Base-by-base conservation (phyloP, 2,329 filamentous ascomycete species). In the Botrytis elliptica region DNA sequence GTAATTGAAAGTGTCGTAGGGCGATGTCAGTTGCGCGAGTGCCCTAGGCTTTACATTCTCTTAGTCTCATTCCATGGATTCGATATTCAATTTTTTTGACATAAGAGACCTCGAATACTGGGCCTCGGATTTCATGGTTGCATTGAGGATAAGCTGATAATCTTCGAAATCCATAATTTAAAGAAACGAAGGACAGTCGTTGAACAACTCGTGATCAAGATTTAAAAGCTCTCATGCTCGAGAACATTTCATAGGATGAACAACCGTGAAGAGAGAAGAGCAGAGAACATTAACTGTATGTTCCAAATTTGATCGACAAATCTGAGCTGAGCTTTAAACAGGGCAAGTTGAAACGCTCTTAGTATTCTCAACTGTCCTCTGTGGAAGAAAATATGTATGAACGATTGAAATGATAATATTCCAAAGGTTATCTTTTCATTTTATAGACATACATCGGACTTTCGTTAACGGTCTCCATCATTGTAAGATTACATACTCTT, bases 341-440 rank as follows among this genome's bases (percentile, higher is more conserved):
- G 38, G 7, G 9, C 25, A 6, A 52, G 10, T n/a, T 12, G 4
- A 55, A 6, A 16, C 5, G 12, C 5, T 16, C 10, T 12, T 14
- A 0, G 14, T 2, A n/a, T n/a, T 7, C 7, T 1, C 4, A n/a
- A 14, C 5, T n/a, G 3, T 12, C 16, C 25, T n/a, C 25, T 16
- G 12, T 16, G 2, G 10, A 16, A 55, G 49, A 14, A 1, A 16
- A 55, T 3, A n/a, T 55, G 5, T 12, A n/a, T 10, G 25, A 52
- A 14, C 4, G 14, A n/a, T n/a, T 52, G 22, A n/a, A 14, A 52
- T 6, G 10, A n/a, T 1, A n/a, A 3, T n/a, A 1, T 12, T 14
- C 49, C 6, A 7, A n/a, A n/a, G 12, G 1, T 16, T n/a, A 1
- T n/a, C 9, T 2, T 25, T 10, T 49, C 20, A 9, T 10, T 49